Evolutionary conservation across 108 stramenopile genomes (phyloP).

Genomic region (Nitzschia sp.): DNA sequence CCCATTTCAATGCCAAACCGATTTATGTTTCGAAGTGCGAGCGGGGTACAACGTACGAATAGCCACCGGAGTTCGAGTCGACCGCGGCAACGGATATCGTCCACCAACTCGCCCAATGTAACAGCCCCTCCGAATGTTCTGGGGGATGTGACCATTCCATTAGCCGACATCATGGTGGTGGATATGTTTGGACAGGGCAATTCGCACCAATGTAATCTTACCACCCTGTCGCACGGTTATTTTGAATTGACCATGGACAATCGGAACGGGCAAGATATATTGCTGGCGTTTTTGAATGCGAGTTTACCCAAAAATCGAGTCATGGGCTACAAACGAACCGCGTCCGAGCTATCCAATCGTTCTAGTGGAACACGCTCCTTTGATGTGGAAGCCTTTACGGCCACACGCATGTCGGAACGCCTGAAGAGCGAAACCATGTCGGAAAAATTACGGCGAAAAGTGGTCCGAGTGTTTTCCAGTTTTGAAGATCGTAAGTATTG

Average conservation of each 20-base stretch:
- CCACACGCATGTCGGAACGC: constrained; percentile 35
- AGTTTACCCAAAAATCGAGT: constrained; percentile 23
- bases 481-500: constrained; percentile 35
- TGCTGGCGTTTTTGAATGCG: constrained; percentile 36
- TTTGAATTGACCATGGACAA: constrained; percentile 34
- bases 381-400: constrained; percentile 39
- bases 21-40: constrained; percentile 21
- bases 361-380: constrained; percentile 16
- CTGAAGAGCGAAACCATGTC: constrained; percentile 30
- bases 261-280: constrained; percentile 30
- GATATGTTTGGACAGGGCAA: constrained; percentile 10
- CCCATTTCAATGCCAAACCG: constrained; percentile 24
- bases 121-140: neutral
- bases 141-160: constrained; percentile 5
- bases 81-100: constrained; percentile 1
- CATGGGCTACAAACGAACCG: constrained; percentile 1
- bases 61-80: neutral
- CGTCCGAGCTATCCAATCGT: constrained; percentile 21
- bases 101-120: neutral
- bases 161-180: constrained; percentile 23
- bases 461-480: constrained; percentile 35
- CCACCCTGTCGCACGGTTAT: constrained; percentile 23
- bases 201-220: constrained; percentile 12
- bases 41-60: neutral
- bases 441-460: constrained; percentile 33